These are phyloP conservation scores for Wallacemonas rigidus DNA, from an alignment of 208 protist species.

Conservation along the genomic window DNA sequence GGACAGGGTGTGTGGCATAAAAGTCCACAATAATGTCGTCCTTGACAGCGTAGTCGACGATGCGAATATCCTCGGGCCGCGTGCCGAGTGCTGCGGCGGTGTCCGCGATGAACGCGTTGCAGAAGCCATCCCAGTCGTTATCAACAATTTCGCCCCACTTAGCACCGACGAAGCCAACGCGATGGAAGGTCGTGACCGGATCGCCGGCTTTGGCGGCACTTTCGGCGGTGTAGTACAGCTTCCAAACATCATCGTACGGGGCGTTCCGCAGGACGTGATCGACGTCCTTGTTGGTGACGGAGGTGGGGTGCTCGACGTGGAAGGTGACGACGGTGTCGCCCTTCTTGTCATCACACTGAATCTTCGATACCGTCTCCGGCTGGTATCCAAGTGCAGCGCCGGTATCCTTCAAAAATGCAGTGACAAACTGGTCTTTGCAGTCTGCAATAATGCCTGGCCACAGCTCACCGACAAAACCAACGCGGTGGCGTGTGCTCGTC, in stretches of 20 bases:
- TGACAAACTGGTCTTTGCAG: constrained; percentile 31
- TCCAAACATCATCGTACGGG: constrained; percentile 59
- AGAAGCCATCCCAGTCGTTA: constrained; percentile 41
- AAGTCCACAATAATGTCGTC: constrained; percentile 66
- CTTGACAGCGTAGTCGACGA: constrained; percentile 44
- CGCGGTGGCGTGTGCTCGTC: constrained; percentile 41
- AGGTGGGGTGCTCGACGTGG: constrained; percentile 37
- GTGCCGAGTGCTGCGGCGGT: constrained; percentile 43
- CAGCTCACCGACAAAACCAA: constrained; percentile 63
- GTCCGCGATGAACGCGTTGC: constrained; percentile 48
- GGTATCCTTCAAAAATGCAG: constrained; percentile 50
- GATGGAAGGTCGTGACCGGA: constrained; percentile 56
- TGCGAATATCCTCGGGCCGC: constrained; percentile 28
- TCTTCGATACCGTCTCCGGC: constrained; percentile 40
- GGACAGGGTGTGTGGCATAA: constrained; percentile 40
- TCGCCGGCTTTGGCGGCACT: not conserved
- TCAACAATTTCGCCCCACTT: constrained; percentile 46
- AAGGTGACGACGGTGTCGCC: constrained; percentile 70
- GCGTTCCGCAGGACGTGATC: constrained; percentile 43
- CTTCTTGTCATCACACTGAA: constrained; percentile 45
- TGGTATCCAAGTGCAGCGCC: constrained; percentile 30
- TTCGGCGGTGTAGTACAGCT: constrained; percentile 46
- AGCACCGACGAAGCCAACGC: constrained; percentile 67
- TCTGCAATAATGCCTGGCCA: constrained; percentile 49
- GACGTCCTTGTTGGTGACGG: constrained; percentile 45